Conservation (phyloP, 176 grass and related monocot genomes). For the Bolboschoenus planiculmis region DNA sequence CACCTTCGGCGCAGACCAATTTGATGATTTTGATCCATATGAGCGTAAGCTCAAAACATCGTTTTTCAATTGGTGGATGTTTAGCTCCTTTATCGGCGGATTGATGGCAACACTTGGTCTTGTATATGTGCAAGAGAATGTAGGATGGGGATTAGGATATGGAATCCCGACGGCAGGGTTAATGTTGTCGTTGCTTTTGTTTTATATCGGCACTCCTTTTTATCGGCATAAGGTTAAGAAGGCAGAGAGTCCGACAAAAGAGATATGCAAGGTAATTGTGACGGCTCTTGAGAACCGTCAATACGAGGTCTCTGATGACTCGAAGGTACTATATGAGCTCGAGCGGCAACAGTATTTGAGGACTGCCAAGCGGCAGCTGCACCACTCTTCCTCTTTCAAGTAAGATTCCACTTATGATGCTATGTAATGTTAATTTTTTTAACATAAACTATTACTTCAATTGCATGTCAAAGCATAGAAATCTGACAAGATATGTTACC, state of each 20-base stretch:
- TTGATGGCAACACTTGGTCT: slow-evolving; percentile 22
- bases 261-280: slow-evolving; percentile 39
- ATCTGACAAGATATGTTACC: background rate
- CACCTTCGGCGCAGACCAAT: slow-evolving; percentile 46
- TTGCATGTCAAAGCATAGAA: background rate
- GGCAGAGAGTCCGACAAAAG: slow-evolving; percentile 33
- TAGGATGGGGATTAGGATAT: slow-evolving; percentile 47
- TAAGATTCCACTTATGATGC: background rate
- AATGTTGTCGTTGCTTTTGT: slow-evolving; percentile 32
- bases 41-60: slow-evolving; percentile 23
- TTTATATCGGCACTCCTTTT: slow-evolving; percentile 36
- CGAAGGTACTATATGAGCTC: slow-evolving; percentile 43
- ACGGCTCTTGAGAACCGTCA: slow-evolving; percentile 30
- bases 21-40: slow-evolving; percentile 37
- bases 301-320: slow-evolving; percentile 8
- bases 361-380: slow-evolving; percentile 27
- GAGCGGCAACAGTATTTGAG: slow-evolving; percentile 35
- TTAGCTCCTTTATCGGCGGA: slow-evolving; percentile 21
- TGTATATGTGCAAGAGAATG: slow-evolving; percentile 48
- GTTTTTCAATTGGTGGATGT: slow-evolving; percentile 44
- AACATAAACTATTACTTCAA: background rate
- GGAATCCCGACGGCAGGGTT: slow-evolving; percentile 40
- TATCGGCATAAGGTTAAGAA: slow-evolving; percentile 50
- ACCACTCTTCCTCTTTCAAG: slow-evolving; percentile 31
- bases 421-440: background rate